Evolutionary conservation across 495 filamentous ascomycete genomes (phyloP).

Genomic region (Podospora pseudoanserina): DNA sequence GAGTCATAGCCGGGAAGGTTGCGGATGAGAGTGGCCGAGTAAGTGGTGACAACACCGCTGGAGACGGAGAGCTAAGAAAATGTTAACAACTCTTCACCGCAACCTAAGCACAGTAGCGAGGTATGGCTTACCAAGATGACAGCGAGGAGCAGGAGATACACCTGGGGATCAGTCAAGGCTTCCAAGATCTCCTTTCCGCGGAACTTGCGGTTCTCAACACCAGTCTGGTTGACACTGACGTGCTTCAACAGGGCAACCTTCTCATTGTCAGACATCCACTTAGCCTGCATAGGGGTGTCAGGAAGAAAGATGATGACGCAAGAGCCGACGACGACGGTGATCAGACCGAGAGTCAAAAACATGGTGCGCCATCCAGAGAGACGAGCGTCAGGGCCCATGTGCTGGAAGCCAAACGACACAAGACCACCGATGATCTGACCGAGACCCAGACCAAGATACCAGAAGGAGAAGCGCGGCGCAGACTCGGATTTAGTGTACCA

Average conservation of each 20-base stretch:
- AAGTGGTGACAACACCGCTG: constrained; percentile 58
- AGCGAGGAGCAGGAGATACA: constrained; percentile 34
- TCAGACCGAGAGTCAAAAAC: constrained; percentile 55
- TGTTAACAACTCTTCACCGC: neutral
- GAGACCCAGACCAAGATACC: constrained; percentile 59
- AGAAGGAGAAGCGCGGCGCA: constrained; percentile 59
- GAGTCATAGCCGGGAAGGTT: constrained; percentile 52
- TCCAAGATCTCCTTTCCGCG: constrained; percentile 39
- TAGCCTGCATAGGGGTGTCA: constrained; percentile 50
- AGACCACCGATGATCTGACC: constrained; percentile 62
- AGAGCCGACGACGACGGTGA: constrained; percentile 50
- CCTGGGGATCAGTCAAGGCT: constrained; percentile 35
- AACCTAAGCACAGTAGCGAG: neutral
- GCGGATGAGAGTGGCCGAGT: constrained; percentile 57
- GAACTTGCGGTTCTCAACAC: constrained; percentile 53
- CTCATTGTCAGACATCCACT: constrained; percentile 49
- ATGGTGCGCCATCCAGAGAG: constrained; percentile 60
- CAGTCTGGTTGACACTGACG: constrained; percentile 43
- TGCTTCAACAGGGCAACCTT: constrained; percentile 43
- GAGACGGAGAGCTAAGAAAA: constrained; percentile 44
- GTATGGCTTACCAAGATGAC: constrained; percentile 26
- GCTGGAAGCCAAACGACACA: constrained; percentile 60
- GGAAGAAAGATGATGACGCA: constrained; percentile 49
- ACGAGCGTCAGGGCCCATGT: constrained; percentile 38
- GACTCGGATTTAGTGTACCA: constrained; percentile 65